Evolutionary conservation across 2,329 filamentous ascomycete genomes (phyloP).

Genomic region (Fusarium neocosmosporiellum): DNA sequence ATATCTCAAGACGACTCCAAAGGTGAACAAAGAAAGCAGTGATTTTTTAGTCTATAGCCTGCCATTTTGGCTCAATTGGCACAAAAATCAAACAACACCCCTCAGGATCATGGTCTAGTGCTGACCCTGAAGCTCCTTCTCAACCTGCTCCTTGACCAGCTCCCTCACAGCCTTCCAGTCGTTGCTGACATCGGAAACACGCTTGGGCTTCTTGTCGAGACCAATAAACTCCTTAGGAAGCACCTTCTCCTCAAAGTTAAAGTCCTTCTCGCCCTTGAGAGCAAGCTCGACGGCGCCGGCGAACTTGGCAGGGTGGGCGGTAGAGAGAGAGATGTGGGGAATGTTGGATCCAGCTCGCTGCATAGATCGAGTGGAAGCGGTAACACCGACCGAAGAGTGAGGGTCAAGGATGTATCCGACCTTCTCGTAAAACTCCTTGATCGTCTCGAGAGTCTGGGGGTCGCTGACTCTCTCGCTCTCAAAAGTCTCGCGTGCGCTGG

Average conservation of each 20-base stretch:
- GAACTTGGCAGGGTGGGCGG: constrained; percentile 97
- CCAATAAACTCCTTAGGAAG: constrained; percentile 85
- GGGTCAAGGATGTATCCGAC: constrained; percentile 89
- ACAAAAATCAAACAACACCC: constrained; percentile 6
- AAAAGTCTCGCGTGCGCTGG: constrained; percentile 78
- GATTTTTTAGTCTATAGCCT: neutral
- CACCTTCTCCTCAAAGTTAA: constrained; percentile 79
- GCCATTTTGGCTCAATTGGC: neutral
- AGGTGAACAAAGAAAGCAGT: neutral
- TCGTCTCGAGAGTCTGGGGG: constrained; percentile 74
- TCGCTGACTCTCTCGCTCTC: constrained; percentile 81
- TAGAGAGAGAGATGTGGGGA: constrained; percentile 87
- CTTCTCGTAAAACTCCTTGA: constrained; percentile 66
- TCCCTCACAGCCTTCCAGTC: constrained; percentile 81
- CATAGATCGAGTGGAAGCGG: constrained; percentile 78
- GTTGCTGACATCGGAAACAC: constrained; percentile 76
- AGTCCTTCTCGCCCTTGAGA: constrained; percentile 75
- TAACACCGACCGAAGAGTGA: constrained; percentile 88
- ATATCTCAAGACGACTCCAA: neutral
- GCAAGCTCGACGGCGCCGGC: constrained; percentile 85
- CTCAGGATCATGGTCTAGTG: constrained; percentile 4
- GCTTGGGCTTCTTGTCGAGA: constrained; percentile 78
- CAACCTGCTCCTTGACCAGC: constrained; percentile 80
- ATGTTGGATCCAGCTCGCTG: constrained; percentile 62
- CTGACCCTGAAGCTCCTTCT: constrained; percentile 64